Base-by-base conservation (phyloP, 2,329 filamentous ascomycete species). In the Ophiostoma ulmi region DNA sequence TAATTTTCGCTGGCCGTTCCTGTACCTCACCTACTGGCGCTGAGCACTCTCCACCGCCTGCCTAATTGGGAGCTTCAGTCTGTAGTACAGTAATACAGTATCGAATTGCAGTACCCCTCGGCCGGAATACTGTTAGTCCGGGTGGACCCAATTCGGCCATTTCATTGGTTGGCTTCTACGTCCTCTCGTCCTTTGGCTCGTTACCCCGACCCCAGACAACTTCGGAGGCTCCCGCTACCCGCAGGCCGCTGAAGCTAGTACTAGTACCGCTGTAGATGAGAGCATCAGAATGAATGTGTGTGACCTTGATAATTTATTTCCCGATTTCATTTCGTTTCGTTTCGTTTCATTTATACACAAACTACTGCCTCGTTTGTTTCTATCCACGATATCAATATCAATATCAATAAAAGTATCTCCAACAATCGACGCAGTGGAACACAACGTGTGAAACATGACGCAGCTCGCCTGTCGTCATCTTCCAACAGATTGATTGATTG, bases 1-100 rank as follows among this genome's bases (percentile, higher is more conserved):
- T 68, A 68, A 64, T 68, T 70, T 70, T 68, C 17, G 63, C 65
- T 58, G 67, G 70, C n/a, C 38, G 66, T 70, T 48, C 39, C 38
- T 61, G 3, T 35, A 13, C 44, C 6, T 31, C 44, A 10, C 35
- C 17, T 20, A 5, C 52, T 26, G 22, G 52, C 52, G 31, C 11
- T 20, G 35, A 10, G 31, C 6, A 20, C 35, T 38, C 31, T n/a
- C 63, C 63, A 65, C 63, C 63, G 63, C 63, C 63, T 65, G 4
- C 63, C 63, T 36, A 20, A 41, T 41, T 65, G 5, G 36, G 63
- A 64, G 17, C 35, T 64, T 5, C 35, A n/a, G 61, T 38, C 36
- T 22, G 17, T 39, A 3, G 8, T 17, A 38, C 31, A 39, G 31
- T 31, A 31, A 31, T 31, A 31, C 31, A 31, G 31, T 31, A 20